phyloP scores from a whole-genome alignment of 1,284 basidiomycete genomes.

The Melampsora americana region DNA sequence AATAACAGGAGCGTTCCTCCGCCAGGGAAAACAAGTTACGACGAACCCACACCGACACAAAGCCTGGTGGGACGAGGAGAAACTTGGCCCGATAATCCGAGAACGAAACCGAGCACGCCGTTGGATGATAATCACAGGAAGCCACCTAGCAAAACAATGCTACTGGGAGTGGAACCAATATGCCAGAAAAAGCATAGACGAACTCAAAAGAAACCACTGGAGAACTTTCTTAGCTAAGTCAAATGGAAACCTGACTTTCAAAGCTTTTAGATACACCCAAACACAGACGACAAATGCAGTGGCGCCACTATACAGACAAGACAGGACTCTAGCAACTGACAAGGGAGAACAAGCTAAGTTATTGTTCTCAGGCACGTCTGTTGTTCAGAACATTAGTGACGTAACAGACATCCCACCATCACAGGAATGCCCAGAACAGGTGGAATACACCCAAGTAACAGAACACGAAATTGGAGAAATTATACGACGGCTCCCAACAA shows the following conservation, averaged over 20 bases:
- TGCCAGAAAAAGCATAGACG: no score
- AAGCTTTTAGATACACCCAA: no score
- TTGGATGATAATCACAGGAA: slow-evolving; percentile 3
- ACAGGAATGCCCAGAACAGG: no score
- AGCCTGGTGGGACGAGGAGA: no score
- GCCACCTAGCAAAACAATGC: background rate
- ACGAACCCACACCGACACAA: background rate
- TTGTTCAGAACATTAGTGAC: background rate
- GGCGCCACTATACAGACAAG: background rate
- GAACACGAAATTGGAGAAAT: background rate
- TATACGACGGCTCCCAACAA: background rate
- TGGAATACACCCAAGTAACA: background rate
- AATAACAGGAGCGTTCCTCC: no score
- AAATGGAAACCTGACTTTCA: no score
- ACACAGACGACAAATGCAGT: background rate
- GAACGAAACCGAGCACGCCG: background rate
- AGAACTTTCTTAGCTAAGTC: background rate
- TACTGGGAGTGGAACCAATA: background rate
- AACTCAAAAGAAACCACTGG: background rate
- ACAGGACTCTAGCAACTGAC: background rate
- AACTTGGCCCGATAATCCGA: background rate
- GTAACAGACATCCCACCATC: background rate
- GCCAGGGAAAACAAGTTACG: background rate
- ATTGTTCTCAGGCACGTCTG: slow-evolving; percentile 1
- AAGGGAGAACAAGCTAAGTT: background rate